These are phyloP conservation scores for Circinella minor DNA, from an alignment of 371 early-diverging fungal species.

Conservation along the genomic window DNA sequence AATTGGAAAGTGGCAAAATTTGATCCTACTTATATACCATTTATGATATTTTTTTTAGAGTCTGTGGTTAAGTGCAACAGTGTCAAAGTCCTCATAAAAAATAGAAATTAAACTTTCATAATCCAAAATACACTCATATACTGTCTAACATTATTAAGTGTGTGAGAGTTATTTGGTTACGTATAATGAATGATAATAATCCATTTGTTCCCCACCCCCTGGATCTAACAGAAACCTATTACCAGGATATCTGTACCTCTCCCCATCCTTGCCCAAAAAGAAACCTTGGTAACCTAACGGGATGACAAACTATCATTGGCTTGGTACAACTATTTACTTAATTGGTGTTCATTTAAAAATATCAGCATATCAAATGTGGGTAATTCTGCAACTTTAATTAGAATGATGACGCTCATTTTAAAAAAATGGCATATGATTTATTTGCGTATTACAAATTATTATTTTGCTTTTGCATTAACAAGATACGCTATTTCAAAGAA, in stretches of 20 bases:
- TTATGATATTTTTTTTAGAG: neutral
- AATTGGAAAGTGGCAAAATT: neutral
- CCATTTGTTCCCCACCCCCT: too few species aligned
- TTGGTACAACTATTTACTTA: neutral
- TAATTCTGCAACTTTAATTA: conserved; percentile 7
- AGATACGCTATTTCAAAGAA: too few species aligned
- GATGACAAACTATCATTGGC: neutral
- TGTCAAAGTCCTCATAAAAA: too few species aligned
- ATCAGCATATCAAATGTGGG: neutral
- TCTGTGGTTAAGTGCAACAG: too few species aligned
- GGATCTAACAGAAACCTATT: neutral
- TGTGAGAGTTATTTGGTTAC: neutral
- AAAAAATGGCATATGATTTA: neutral
- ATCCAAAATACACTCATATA: neutral
- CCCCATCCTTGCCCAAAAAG: neutral
- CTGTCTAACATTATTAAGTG: neutral
- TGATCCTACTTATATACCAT: neutral
- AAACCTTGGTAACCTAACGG: neutral
- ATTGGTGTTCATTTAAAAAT: neutral
- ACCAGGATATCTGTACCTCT: neutral
- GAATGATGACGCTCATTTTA: neutral
- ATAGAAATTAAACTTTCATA: conserved; percentile 5
- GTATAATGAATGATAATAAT: too few species aligned
- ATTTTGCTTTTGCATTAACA: too few species aligned
- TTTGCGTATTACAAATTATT: neutral